Evolutionary conservation across 108 stramenopile species (phyloP).

Genomic region (Parmales sp.): DNA sequence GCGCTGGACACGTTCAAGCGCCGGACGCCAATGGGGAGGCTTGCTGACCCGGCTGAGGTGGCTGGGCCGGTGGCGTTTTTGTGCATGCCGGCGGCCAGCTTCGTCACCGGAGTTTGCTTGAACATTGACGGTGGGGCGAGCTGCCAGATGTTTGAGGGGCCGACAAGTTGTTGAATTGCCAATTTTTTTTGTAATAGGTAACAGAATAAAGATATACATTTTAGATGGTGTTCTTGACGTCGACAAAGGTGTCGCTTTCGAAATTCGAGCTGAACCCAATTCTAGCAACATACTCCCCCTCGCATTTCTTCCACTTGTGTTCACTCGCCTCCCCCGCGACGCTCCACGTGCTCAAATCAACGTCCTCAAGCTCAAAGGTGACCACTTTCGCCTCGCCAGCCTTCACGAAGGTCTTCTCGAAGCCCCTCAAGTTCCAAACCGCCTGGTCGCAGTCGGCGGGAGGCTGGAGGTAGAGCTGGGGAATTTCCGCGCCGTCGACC

Average conservation of each 20-base stretch:
- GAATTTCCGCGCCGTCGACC: background rate
- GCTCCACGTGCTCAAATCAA: background rate
- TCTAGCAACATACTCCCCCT: background rate
- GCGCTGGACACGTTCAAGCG: constrained; percentile 48
- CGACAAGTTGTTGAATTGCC: background rate
- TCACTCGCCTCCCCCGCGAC: background rate
- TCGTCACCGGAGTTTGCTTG: constrained; percentile 92
- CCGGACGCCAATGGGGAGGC: constrained; percentile 62
- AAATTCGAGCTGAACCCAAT: background rate
- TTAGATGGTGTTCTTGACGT: background rate
- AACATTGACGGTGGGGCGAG: constrained; percentile 79
- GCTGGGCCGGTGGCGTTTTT: constrained; percentile 79
- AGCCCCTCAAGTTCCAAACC: background rate
- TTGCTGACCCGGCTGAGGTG: constrained; percentile 55
- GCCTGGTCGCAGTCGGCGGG: background rate
- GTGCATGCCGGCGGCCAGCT: constrained; percentile 71
- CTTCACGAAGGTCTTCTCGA: background rate
- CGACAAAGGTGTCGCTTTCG: background rate
- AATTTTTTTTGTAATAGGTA: background rate
- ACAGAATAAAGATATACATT: background rate
- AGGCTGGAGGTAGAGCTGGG: background rate
- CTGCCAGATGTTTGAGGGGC: constrained; percentile 28
- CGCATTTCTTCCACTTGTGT: too few relatives aligned
- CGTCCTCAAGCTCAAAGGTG: background rate
- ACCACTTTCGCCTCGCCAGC: background rate